Percentiles rank a stretch among this genome's conserved stretches.
Conservation (phyloP, 352 stramenopile species). For the Thalassiosira mediterranea region DNA sequence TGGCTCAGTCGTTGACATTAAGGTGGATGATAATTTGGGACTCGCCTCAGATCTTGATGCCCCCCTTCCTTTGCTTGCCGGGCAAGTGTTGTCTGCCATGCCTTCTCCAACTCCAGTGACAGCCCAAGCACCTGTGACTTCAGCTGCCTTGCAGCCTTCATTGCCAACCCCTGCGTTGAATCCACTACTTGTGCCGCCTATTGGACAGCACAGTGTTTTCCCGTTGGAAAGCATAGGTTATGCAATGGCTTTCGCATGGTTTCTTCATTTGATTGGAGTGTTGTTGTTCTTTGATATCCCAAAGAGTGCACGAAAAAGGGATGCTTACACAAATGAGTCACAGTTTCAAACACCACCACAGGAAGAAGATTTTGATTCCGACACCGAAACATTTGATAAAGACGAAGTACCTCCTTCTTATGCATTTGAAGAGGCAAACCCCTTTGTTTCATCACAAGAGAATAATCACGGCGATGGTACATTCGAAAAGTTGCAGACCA, state of each 20-base stretch:
- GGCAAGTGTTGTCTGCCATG: constrained; percentile 1
- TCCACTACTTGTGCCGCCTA: constrained; percentile 25
- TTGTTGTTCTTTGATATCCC: constrained; percentile 50
- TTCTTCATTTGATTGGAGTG: constrained; percentile 58
- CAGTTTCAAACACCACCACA: constrained; percentile 1
- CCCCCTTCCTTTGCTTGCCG: background rate
- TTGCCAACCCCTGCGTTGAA: constrained; percentile 29
- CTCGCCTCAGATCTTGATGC: background rate
- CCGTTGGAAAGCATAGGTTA: constrained; percentile 55
- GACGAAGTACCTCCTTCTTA: background rate
- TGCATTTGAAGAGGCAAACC: constrained; percentile 22
- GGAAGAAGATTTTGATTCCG: constrained; percentile 60
- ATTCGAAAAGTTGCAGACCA: constrained; percentile 56
- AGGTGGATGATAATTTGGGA: constrained; percentile 18
- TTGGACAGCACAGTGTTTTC: constrained; percentile 31
- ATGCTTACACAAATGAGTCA: background rate
- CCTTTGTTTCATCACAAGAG: constrained; percentile 14
- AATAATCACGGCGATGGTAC: constrained; percentile 22
- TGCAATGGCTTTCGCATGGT: constrained; percentile 63
- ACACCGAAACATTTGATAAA: constrained; percentile 15
- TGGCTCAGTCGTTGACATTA: constrained; percentile 53
- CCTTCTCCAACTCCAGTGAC: constrained; percentile 6
- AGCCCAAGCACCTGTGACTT: background rate
- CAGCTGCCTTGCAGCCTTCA: constrained; percentile 15
- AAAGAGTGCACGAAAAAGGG: constrained; percentile 14